Conservation (phyloP, 768 basidiomycete genomes). For the Boletus fagicola region DNA sequence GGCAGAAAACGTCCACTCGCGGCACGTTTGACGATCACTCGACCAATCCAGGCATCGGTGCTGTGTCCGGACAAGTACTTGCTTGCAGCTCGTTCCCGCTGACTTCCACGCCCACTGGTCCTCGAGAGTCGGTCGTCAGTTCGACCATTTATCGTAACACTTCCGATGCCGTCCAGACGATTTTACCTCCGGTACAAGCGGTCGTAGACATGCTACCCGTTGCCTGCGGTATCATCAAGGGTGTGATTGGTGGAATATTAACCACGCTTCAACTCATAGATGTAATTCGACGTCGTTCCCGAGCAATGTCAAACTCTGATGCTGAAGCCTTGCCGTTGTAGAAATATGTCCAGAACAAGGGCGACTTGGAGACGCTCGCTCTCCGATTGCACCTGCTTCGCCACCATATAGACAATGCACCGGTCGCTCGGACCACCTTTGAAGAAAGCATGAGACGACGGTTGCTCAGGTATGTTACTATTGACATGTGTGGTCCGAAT, state of each 20-base stretch:
- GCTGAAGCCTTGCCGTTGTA: not conserved
- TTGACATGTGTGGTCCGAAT: no score
- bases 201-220: not conserved
- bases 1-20: no score
- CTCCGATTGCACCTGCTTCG: not conserved
- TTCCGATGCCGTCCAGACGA: not conserved
- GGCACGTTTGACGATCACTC: no score
- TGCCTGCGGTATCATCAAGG: constrained; percentile 1
- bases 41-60: no score
- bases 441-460: not conserved
- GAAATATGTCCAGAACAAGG: constrained; percentile 7
- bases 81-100: not conserved
- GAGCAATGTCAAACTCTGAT: not conserved
- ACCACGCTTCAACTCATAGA: not conserved
- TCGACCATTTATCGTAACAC: not conserved
- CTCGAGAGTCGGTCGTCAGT: not conserved
- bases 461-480: not conserved
- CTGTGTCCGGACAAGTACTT: not conserved
- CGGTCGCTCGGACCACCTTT: not conserved
- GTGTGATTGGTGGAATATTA: not conserved
- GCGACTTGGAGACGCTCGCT: not conserved
- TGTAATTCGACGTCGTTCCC: not conserved
- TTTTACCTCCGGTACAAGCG: constrained; percentile 1
- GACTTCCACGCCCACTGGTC: not conserved
- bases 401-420: not conserved